Evolutionary conservation across 768 basidiomycete genomes (phyloP), one percentile per base, ranked within the genome.

Genomic region (Polyporus arcularius): DNA sequence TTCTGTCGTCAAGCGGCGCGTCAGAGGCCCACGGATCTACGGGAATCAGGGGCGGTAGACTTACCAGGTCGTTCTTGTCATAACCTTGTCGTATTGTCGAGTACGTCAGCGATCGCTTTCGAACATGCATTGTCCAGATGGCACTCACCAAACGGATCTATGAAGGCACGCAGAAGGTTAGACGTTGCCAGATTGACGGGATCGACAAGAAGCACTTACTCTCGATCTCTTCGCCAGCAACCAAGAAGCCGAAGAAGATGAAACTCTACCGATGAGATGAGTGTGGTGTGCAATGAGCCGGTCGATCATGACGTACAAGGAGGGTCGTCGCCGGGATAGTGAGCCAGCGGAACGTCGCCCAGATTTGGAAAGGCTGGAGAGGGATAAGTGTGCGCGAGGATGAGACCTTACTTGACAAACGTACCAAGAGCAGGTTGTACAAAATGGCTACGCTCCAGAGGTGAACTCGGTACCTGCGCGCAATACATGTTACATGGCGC

Each of bases 181-280:
- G 55, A 64, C 31, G 56, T 26, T 32, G 42, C 55, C 50, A 48
- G 46, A 45, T 57, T 46, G 53, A 51, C 53, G 41, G 54, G 53
- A 21, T 53, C 40, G 50, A 31, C 49, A 38, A 35, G 49, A 38
- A 26, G 43, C 28, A 75, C 85, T 66, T 61, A 88, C 87, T 87
- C 72, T 89, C 87, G 57, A 89, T 89, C 72, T 89, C 88, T 72
- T 89, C 87, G 46, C 87, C 87, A 31, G 87, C 86, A 50, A 85
- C 86, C 60, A 90, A 71, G 75, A 89, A 89, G 8, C 88, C 88
- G 68, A 88, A 88, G 78, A 87, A 89, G 58, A 87, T 78, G 71
- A 89, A 89, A 65, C 79, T 79, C 82, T 87, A 49, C 55, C 52
- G 38, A 28, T 26, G 4, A 66, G 30, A 32, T 18, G 40, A 31